Conservation (phyloP, 164 flowering plant species). For the Liriodendron chinense region DNA sequence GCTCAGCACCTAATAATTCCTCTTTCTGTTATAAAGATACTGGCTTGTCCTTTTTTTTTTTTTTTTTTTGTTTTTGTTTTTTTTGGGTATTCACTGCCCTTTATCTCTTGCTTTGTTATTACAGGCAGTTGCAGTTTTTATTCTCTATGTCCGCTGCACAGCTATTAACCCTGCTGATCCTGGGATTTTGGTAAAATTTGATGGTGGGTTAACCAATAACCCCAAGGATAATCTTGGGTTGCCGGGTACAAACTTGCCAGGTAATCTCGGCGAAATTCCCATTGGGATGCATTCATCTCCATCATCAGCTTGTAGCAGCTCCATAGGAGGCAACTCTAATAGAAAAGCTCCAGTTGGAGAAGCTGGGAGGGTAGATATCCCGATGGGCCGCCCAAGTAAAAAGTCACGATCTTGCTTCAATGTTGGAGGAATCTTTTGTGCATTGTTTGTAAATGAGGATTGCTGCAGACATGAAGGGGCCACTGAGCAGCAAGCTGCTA, state of each 20-base stretch:
- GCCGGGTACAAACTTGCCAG: conserved; percentile 21
- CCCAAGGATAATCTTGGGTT: conserved; percentile 25
- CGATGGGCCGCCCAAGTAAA: conserved; percentile 18
- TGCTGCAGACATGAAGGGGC: conserved; percentile 53
- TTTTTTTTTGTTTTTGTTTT: too few species aligned
- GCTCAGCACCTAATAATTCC: neutral
- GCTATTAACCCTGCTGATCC: conserved; percentile 99
- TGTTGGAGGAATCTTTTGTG: conserved; percentile 60
- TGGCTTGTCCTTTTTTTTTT: neutral
- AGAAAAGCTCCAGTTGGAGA: conserved; percentile 51
- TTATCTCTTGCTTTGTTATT: conserved; percentile 9
- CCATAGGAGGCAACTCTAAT: conserved; percentile 51
- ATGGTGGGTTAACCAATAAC: conserved; percentile 20
- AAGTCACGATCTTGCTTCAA: conserved; percentile 31
- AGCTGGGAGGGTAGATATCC: conserved; percentile 21
- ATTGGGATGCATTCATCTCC: conserved; percentile 43
- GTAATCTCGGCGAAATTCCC: conserved; percentile 35
- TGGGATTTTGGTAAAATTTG: conserved; percentile 64
- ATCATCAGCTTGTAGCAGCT: conserved; percentile 67
- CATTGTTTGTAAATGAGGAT: conserved; percentile 74
- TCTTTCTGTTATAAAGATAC: neutral
- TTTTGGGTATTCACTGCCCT: too few species aligned
- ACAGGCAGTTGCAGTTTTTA: conserved; percentile 86
- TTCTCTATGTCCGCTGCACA: conserved; percentile 87
- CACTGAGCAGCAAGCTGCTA: conserved; percentile 44